These are phyloP conservation scores for Vararia minispora DNA, from an alignment of 768 basidiomycete genomes.

Conservation along the genomic window DNA sequence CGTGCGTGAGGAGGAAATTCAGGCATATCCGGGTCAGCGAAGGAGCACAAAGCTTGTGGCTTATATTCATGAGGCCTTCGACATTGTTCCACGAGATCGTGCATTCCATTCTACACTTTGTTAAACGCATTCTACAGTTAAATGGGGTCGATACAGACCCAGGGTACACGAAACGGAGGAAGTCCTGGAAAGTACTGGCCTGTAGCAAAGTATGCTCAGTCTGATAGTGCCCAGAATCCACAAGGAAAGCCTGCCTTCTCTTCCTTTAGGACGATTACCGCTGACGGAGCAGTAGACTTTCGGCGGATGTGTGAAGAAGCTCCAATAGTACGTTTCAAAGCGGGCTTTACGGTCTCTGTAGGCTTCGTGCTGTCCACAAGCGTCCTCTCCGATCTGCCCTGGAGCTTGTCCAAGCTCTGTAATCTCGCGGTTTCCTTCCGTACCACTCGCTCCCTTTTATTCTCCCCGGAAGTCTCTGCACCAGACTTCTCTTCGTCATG, in stretches of 20 bases:
- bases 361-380: conserved; percentile 11
- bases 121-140: conserved; percentile 1
- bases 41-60: conserved; percentile 80
- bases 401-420: conserved; percentile 50
- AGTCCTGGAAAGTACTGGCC: conserved; percentile 86
- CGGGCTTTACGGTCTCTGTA: conserved; percentile 6
- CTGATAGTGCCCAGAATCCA: conserved; percentile 1
- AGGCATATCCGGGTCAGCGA: conserved; percentile 74
- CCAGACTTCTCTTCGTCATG: conserved; percentile 8
- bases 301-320: conserved; percentile 2
- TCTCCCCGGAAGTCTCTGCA: conserved; percentile 12
- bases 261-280: conserved; percentile 83
- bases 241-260: conserved; percentile 48
- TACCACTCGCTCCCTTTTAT: conserved; percentile 28
- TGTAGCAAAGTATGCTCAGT: conserved; percentile 14
- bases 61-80: conserved; percentile 82
- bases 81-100: conserved; percentile 95
- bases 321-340: conserved; percentile 5
- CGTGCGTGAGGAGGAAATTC: conserved; percentile 82
- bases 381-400: conserved; percentile 21
- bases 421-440: conserved; percentile 15
- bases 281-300: conserved; percentile 43
- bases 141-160: conserved; percentile 42
- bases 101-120: conserved; percentile 57
- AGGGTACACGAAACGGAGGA: conserved; percentile 87